A percentile compares a stretch with the other conserved stretches of the same genome.
Conservation (phyloP, 2,329 filamentous ascomycete genomes). For the Ceratocystis ficicola region DNA sequence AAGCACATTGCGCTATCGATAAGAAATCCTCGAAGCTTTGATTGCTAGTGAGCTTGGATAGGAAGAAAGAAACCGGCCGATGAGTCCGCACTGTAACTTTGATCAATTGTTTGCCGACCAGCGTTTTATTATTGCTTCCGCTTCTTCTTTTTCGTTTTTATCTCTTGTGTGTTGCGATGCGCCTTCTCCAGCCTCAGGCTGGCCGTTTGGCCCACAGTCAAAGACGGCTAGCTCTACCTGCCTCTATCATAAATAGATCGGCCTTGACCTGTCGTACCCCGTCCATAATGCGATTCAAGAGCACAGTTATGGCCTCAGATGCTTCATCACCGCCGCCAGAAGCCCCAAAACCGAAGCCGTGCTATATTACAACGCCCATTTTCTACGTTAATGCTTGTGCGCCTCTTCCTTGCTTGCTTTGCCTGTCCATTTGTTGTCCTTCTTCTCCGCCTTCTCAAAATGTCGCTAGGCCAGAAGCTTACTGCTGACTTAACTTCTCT, state of each 20-base stretch:
- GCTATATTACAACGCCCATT: slow-evolving; percentile 91
- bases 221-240: not conserved
- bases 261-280: not conserved
- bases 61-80: not conserved
- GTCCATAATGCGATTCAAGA: not conserved
- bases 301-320: not conserved
- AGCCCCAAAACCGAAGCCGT: slow-evolving; percentile 50
- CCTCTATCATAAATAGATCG: not conserved
- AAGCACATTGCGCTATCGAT: slow-evolving; percentile 11
- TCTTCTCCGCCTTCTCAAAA: not conserved
- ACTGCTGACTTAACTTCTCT: not conserved
- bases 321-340: not conserved
- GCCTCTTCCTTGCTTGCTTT: not conserved
- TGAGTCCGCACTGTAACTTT: not conserved
- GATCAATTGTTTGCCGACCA: not conserved
- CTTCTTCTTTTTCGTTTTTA: not conserved
- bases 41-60: not conserved
- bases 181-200: not conserved
- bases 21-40: not conserved
- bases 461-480: not conserved
- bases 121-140: not conserved
- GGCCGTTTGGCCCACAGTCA: slow-evolving; percentile 3
- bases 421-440: not conserved
- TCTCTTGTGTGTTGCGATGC: slow-evolving; percentile 6
- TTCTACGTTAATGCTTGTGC: slow-evolving; percentile 96